These are phyloP conservation scores for Aureobasidium zeae DNA, from an alignment of 2,329 filamentous ascomycete species.

Conservation along the genomic window DNA sequence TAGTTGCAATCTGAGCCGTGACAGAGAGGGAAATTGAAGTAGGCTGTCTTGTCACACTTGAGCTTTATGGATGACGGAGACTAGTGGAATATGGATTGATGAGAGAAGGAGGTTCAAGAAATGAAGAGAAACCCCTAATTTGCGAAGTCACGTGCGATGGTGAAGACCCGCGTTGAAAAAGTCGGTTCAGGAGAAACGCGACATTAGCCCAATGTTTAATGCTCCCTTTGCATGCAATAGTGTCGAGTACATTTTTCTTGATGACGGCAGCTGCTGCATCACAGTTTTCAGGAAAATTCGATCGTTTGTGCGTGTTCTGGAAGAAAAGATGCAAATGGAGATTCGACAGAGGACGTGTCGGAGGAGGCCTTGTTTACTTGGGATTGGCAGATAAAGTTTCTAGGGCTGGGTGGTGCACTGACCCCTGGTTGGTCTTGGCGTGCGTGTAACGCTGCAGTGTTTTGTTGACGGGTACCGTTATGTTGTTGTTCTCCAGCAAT, in stretches of 20 bases:
- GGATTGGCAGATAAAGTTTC: conserved; percentile 8
- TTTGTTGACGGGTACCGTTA: conserved; percentile 11
- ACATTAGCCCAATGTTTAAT: neutral
- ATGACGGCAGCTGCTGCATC: neutral
- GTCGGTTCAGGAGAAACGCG: conserved; percentile 1
- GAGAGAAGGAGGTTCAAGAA: no score
- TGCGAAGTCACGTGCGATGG: conserved; percentile 4
- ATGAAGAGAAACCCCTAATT: no score
- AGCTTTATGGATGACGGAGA: no score
- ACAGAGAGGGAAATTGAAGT: no score
- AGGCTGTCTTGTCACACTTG: no score
- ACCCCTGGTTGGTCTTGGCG: neutral
- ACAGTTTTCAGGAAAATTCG: neutral
- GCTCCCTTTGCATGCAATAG: neutral
- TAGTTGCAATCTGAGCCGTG: conserved; percentile 8
- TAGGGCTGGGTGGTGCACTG: neutral
- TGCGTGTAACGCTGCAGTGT: conserved; percentile 7
- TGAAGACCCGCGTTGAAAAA: conserved; percentile 4
- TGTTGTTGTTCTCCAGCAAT: conserved; percentile 13
- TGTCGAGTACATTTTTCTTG: neutral
- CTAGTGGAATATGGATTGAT: no score
- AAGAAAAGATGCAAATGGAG: neutral
- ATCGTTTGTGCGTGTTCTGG: neutral
- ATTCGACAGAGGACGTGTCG: conserved; percentile 1
- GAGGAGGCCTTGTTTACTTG: conserved; percentile 7